A percentile compares a stretch with the other conserved stretches of the same genome.
These are phyloP conservation scores for Eucommia ulmoides DNA, from an alignment of 257 asterid genomes.

Conservation along the genomic window DNA sequence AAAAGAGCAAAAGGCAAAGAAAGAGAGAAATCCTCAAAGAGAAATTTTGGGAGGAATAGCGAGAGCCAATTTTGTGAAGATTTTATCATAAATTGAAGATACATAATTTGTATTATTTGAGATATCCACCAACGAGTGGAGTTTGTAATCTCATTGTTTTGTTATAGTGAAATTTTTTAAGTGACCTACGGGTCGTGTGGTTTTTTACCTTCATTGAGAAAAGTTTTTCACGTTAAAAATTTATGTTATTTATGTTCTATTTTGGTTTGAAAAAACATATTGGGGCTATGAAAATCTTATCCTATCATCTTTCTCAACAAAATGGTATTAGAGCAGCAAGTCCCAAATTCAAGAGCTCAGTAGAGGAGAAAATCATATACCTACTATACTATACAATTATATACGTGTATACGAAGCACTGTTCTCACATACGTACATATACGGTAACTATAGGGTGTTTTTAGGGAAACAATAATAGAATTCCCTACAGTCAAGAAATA, in stretches of 20 bases:
- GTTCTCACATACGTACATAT: too few relatives aligned
- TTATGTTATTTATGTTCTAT: not conserved
- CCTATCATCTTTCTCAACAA: too few relatives aligned
- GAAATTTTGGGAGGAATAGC: not conserved
- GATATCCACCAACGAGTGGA: not conserved
- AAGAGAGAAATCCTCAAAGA: not conserved
- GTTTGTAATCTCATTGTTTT: not conserved
- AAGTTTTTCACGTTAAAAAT: not conserved
- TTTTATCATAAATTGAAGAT: not conserved
- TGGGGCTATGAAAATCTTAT: not conserved
- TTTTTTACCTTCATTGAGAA: not conserved
- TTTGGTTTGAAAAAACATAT: too few relatives aligned
- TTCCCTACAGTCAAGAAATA: not conserved
- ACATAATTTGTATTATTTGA: not conserved
- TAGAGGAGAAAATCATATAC: too few relatives aligned
- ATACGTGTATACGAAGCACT: too few relatives aligned
- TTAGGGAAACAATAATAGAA: not conserved
- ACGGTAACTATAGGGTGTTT: too few relatives aligned
- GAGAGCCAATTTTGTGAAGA: not conserved
- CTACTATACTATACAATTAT: too few relatives aligned
- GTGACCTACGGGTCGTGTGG: not conserved
- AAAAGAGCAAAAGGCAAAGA: too few relatives aligned
- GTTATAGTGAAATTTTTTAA: not conserved
- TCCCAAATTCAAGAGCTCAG: too few relatives aligned
- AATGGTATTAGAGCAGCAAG: too few relatives aligned